Evolutionary conservation across 106 monocot genomes (phyloP), one percentile per base, ranked within the genome.

Genomic region (Platanthera guangdongensis): DNA sequence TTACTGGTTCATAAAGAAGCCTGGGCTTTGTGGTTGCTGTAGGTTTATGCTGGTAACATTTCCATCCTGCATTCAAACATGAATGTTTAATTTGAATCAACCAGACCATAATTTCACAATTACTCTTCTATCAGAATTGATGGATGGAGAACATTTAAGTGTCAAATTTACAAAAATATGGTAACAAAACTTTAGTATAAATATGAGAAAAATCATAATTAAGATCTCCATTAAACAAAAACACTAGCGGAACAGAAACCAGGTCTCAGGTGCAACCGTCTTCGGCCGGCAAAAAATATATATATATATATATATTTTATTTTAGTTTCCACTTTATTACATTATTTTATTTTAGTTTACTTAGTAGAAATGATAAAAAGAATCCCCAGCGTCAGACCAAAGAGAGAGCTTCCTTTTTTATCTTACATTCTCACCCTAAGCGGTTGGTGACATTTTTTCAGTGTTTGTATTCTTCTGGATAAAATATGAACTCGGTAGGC

Each of bases 1-100:
- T 72, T 72, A 72, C 50, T 51, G 72, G 51, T 51, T 72, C 72
- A 51, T 51, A 4, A 72, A 9, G 49, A 8, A 22, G 21, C 72
- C 72, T 1, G 22, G 9, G 22, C 51, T 72, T 72, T 72, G 72
- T 72, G 46, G 47, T 48, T 72, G 72, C 46, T 72, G 72, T 72
- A 51, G 4, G 22, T 6, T 22, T 51, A 72, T 15, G 51, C 49
- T 72, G 9, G 21, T 51, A 4, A 22, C 8, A 72, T 72, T 72
- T 51, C 72, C 72, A 51, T 72, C 72, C 72, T 72, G 72, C 51
- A 6, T 50, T 51, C 22, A 72, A 72, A 21, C 70, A 70, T 47
- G 9, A 22, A 46, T 70, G 11, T 18, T 5, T 60, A 19, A 55
- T 14, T 9, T 4, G 55, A 11, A 13, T 14, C 55, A 55, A 16